phyloP scores from a whole-genome alignment of 2,329 filamentous ascomycete genomes.

The Waltergamsia citrina region DNA sequence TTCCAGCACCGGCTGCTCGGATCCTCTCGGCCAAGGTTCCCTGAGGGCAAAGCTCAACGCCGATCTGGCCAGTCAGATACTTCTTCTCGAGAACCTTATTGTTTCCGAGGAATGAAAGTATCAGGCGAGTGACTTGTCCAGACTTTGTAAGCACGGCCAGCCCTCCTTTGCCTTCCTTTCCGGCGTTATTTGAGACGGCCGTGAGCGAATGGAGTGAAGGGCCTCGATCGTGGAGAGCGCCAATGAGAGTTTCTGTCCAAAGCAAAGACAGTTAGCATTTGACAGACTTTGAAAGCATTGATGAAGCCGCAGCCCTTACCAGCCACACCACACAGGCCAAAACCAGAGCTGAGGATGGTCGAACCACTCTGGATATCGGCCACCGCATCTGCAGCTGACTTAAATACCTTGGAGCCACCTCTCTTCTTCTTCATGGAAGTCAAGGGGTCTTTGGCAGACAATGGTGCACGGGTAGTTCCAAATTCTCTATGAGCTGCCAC shows the following conservation, averaged over 20 bases:
- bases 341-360: slow-evolving; percentile 67
- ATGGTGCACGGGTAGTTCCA: not conserved
- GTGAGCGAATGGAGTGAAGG: slow-evolving; percentile 56
- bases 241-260: slow-evolving; percentile 58
- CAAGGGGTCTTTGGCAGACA: not conserved
- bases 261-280: slow-evolving; percentile 3
- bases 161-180: slow-evolving; percentile 57
- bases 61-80: slow-evolving; percentile 63
- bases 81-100: slow-evolving; percentile 69
- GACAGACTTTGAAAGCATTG: not conserved
- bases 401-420: slow-evolving; percentile 36
- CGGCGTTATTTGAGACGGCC: slow-evolving; percentile 75
- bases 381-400: slow-evolving; percentile 58
- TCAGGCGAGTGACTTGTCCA: slow-evolving; percentile 62
- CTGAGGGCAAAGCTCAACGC: slow-evolving; percentile 68
- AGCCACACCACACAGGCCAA: slow-evolving; percentile 70
- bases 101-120: slow-evolving; percentile 67
- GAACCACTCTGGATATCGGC: slow-evolving; percentile 61
- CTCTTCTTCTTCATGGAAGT: slow-evolving; percentile 8
- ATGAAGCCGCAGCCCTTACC: slow-evolving; percentile 30
- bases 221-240: slow-evolving; percentile 52
- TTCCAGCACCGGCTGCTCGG: slow-evolving; percentile 64
- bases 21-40: slow-evolving; percentile 66
- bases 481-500: not conserved
- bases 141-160: slow-evolving; percentile 59